Percentiles rank a stretch among this genome's conserved stretches.
Evolutionary conservation across 495 filamentous ascomycete genomes (phyloP).

Genomic region (Umbilicaria muhlenbergii): DNA sequence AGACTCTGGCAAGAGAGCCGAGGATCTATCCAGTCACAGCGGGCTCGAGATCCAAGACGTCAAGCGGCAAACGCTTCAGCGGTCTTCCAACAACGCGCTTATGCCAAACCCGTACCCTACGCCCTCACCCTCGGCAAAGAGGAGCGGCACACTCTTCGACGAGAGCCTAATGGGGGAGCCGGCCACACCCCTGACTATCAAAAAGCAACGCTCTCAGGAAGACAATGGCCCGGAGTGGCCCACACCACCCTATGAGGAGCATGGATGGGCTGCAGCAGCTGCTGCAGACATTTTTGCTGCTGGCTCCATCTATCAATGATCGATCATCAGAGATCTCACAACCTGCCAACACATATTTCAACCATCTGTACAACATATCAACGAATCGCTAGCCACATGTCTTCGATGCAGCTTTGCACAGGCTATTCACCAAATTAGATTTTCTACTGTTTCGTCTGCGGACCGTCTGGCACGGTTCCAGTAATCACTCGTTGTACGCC

Average conservation of each 20-base stretch:
- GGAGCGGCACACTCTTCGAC: conserved; percentile 54
- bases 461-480: conserved; percentile 1
- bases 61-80: conserved; percentile 32
- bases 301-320: conserved; percentile 33
- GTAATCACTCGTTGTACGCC: neutral
- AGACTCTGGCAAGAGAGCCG: conserved; percentile 28
- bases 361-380: neutral
- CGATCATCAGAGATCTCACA: neutral
- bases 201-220: conserved; percentile 26
- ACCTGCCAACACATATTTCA: neutral
- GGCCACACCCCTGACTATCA: conserved; percentile 36
- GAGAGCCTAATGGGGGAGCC: conserved; percentile 45
- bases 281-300: conserved; percentile 62
- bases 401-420: conserved; percentile 4
- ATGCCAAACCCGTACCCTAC: conserved; percentile 80
- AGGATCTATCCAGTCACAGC: conserved; percentile 8
- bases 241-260: conserved; percentile 87
- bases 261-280: conserved; percentile 74
- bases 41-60: neutral
- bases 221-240: conserved; percentile 67
- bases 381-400: conserved; percentile 2
- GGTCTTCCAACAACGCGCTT: conserved; percentile 39
- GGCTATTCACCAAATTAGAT: conserved; percentile 7
- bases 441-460: conserved; percentile 3
- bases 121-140: conserved; percentile 75